Evolutionary conservation across 495 filamentous ascomycete species (phyloP).

Genomic region (Parathielavia appendiculata): DNA sequence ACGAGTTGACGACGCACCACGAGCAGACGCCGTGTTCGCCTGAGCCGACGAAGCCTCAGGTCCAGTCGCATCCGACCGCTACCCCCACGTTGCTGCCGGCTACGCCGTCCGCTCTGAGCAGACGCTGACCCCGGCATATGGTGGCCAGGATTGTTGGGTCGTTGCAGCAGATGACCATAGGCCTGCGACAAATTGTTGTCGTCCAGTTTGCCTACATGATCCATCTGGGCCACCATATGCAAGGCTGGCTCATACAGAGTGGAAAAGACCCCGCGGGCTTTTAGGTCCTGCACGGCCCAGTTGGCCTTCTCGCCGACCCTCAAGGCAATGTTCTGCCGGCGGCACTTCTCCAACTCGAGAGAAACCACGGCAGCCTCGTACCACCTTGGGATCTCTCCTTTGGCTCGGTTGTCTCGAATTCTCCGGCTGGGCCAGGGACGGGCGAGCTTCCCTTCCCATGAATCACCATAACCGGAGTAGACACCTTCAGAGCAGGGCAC

Average conservation of each 20-base stretch:
- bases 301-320: slow-evolving; percentile 37
- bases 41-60: background rate
- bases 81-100: background rate
- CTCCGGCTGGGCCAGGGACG: background rate
- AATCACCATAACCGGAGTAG: background rate
- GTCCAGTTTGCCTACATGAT: slow-evolving; percentile 31
- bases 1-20: background rate
- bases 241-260: slow-evolving; percentile 31
- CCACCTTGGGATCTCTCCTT: slow-evolving; percentile 32
- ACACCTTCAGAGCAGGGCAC: background rate
- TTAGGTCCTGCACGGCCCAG: slow-evolving; percentile 34
- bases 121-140: background rate
- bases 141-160: background rate
- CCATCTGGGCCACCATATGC: slow-evolving; percentile 33
- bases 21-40: background rate
- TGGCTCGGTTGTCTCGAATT: background rate
- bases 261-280: slow-evolving; percentile 20
- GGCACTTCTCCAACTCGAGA: slow-evolving; percentile 21
- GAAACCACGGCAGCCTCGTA: slow-evolving; percentile 40
- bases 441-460: background rate
- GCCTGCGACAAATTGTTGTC: slow-evolving; percentile 11
- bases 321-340: slow-evolving; percentile 37
- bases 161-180: background rate
- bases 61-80: background rate
- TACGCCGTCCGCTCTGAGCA: background rate